phyloP scores from a whole-genome alignment of 225 moss, liverwort and hornwort genomes.

The Antitrichia curtipendula region DNA sequence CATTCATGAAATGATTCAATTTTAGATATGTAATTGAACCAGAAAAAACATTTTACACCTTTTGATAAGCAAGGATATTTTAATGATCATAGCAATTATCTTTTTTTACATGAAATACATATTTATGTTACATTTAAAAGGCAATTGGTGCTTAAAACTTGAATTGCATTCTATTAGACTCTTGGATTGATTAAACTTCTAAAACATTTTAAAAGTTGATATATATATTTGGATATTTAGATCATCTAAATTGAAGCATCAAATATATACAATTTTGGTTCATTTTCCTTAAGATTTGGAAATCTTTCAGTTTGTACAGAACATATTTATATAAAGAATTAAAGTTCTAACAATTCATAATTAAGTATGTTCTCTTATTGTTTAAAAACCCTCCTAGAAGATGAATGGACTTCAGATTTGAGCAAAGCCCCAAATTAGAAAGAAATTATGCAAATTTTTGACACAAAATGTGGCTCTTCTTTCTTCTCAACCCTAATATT shows the following conservation, averaged over 20 bases:
- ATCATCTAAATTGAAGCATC: background rate
- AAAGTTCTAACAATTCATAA: background rate
- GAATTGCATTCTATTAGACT: background rate
- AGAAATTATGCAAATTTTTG: background rate
- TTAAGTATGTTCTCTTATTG: background rate
- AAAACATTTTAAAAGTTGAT: background rate
- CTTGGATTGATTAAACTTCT: background rate
- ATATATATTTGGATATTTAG: background rate
- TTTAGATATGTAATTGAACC: too few species aligned
- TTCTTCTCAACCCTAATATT: background rate
- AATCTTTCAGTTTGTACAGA: fast-evolving
- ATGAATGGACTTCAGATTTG: background rate
- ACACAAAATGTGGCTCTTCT: fast-evolving
- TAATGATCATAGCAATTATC: background rate
- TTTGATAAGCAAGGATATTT: fast-evolving
- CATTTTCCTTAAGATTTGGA: background rate
- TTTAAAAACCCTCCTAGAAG: background rate
- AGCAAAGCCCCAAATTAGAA: background rate
- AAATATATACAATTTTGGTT: fast-evolving
- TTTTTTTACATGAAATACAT: background rate
- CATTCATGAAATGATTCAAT: too few species aligned
- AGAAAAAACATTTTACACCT: background rate
- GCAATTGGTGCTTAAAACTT: background rate
- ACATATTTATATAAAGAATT: background rate
- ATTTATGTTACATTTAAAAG: background rate